Base-by-base conservation (phyloP, 306 rosid genomes). In the Cucurbita moschata region DNA sequence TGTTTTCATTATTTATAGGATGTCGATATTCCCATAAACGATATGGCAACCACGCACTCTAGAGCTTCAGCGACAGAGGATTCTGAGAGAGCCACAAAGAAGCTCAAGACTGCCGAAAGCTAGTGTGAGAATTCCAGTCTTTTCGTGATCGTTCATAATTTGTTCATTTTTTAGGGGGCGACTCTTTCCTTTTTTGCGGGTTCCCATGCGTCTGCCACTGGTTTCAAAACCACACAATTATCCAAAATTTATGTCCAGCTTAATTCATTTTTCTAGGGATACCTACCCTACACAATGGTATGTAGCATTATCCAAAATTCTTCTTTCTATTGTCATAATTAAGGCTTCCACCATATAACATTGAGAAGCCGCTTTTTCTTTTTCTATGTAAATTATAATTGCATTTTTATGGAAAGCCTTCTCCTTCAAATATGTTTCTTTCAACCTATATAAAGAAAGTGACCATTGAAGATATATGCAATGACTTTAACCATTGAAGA, bases 41-140 rank as follows among this genome's bases (percentile, higher is more conserved):
- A 87, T 58, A 85, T 78, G 56, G 84, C 77, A 64, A 74, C 74
- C 74, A 75, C 69, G 66, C 91, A 88, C 16, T 72, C 88, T 23
- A 72, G 83, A 82, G 80, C 73, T 71, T 62, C 87, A 39, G 78
- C 47, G 75, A 67, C 85, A 12, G 92, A 87, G 61, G 89, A 84
- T 65, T 81, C 89, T 40, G 91, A 85, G 47, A 89, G 81, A 76
- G 78, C 87, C 63, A 75, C 78, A 35, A 95, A 91, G 89, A 95
- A 88, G 87, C 83, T 84, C 58, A 91, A 87, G 87, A 75, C 84
- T 9, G 15, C 54, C 14, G 69, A 81, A 84, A 89, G 74, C 85
- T 95, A 90, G 85, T 83, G 76, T 75, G 64, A 75, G 79, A 55
- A 43, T 58, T 60, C 69, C 47, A 14, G 50, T 57, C 55, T 54